These are phyloP conservation scores for Asterochloris sp. DNA, from an alignment of 139 green algal species.

Conservation along the genomic window DNA sequence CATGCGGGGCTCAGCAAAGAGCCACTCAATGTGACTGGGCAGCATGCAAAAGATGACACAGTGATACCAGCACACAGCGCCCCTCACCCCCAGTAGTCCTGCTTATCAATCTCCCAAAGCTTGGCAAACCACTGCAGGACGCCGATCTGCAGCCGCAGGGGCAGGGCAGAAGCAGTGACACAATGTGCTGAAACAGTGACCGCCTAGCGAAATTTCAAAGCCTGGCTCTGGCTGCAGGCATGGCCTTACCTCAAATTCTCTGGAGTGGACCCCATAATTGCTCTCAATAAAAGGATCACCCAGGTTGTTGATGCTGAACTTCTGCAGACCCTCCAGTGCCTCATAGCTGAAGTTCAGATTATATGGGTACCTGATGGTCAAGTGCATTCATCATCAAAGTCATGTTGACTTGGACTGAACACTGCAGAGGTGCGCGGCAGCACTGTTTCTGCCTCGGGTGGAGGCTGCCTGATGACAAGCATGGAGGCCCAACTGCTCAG, in stretches of 20 bases:
- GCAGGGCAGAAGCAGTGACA: too few relatives aligned
- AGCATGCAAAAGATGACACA: too few relatives aligned
- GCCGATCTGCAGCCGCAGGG: constrained; percentile 57
- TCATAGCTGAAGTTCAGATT: constrained; percentile 99
- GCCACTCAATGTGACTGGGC: too few relatives aligned
- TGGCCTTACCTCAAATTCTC: constrained; percentile 72
- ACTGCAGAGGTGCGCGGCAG: too few relatives aligned
- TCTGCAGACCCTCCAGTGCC: constrained; percentile 75
- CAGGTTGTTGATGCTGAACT: constrained; percentile 98
- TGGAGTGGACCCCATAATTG: constrained; percentile 95
- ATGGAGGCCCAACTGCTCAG: too few relatives aligned
- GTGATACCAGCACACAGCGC: too few relatives aligned
- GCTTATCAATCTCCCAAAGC: constrained; percentile 91
- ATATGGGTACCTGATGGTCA: constrained; percentile 85
- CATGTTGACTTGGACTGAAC: too few relatives aligned
- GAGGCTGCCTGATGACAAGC: too few relatives aligned
- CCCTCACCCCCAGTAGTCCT: constrained; percentile 86
- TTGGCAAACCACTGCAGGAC: constrained; percentile 97
- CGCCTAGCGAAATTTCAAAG: background rate
- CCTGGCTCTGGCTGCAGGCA: background rate
- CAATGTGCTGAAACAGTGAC: background rate
- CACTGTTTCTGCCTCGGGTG: too few relatives aligned
- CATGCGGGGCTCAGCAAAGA: too few relatives aligned
- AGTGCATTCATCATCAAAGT: too few relatives aligned
- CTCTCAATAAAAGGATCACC: constrained; percentile 96